phyloP scores from a whole-genome alignment of 441 rosid species.

The Pelargonium citronellum region DNA sequence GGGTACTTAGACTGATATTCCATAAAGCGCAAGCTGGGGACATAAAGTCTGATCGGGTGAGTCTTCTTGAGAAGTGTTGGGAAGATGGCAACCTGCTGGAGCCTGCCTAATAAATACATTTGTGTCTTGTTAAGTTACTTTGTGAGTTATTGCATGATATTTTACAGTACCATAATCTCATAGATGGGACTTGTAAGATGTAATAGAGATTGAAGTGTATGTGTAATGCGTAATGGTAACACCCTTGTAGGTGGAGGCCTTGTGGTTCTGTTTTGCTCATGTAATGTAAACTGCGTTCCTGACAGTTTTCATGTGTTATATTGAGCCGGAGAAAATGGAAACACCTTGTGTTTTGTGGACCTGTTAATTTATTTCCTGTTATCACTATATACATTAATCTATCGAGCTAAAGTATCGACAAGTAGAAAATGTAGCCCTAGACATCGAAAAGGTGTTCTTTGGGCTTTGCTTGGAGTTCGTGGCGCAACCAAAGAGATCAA shows the following conservation, averaged over 20 bases:
- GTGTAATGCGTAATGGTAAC: not conserved
- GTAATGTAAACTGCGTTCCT: not conserved
- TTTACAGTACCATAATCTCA: not conserved
- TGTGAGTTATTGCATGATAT: conserved; percentile 11
- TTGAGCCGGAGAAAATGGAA: too few relatives aligned
- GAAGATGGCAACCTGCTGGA: conserved; percentile 14
- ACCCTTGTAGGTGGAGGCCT: not conserved
- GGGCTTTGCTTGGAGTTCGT: too few relatives aligned
- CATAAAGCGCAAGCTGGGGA: conserved; percentile 6
- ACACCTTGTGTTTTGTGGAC: too few relatives aligned
- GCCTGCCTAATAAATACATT: conserved; percentile 34
- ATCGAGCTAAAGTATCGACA: too few relatives aligned
- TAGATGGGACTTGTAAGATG: conserved; percentile 15
- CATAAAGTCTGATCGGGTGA: conserved; percentile 18
- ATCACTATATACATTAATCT: too few relatives aligned
- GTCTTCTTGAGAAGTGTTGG: conserved; percentile 28
- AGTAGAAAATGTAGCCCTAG: too few relatives aligned
- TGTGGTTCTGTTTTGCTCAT: not conserved
- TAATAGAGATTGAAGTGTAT: conserved; percentile 17
- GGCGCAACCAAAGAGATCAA: too few relatives aligned
- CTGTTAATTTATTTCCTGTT: too few relatives aligned
- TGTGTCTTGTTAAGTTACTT: conserved; percentile 17
- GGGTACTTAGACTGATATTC: not conserved
- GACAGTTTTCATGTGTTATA: too few relatives aligned
- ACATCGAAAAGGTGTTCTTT: too few relatives aligned